Base-by-base conservation (phyloP, 2,329 filamentous ascomycete species). In the Arthrocladium fulminans region DNA sequence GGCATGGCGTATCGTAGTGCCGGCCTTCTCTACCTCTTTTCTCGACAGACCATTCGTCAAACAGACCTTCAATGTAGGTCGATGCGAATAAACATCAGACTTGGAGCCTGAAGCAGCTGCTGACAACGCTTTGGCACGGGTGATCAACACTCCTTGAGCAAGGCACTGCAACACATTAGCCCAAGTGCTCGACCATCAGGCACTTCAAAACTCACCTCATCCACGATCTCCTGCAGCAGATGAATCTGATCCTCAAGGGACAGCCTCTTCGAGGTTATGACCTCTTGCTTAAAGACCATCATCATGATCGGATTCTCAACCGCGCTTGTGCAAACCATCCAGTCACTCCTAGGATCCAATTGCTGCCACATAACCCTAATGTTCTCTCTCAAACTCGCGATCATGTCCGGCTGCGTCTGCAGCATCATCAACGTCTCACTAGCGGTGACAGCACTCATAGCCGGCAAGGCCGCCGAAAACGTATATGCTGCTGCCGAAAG, bases 1-100 rank as follows among this genome's bases (percentile, higher is more conserved):
- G 12, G 92, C 90, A 68, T 96, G 89, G 51, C 90, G 77, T 57
- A 98, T 89, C 8, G 79, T 82, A 6, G 83, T 81, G 12, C 89
- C 92, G 0, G 92, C 88, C 73, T 94, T 95, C 70, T 98, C 94
- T 47, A 89, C 85, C 66, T 98, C 92, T 71, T 94, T 96, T 73
- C 86, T 94, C 20, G 86, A 85, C 53, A 98, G 71, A 1, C 86
- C 92, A 3, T 80, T 86, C 0, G 89, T 95, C 47, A 96, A 74
- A 63, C 90, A 97, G 10, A 97, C 79, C 69, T 97, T 96, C 53
- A 98, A 75, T 0, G 88, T 87, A 8, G 92, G 87, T 30, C 42
- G 44, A 57, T 79, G 75, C 72, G 84, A 86, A 29, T 75, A 76
- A 37, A 79, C 75, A 50, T 89, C 84, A 61, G 83, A 83, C 41